Base-by-base conservation (phyloP, 495 filamentous ascomycete genomes). In the Penicillium parvum region DNA sequence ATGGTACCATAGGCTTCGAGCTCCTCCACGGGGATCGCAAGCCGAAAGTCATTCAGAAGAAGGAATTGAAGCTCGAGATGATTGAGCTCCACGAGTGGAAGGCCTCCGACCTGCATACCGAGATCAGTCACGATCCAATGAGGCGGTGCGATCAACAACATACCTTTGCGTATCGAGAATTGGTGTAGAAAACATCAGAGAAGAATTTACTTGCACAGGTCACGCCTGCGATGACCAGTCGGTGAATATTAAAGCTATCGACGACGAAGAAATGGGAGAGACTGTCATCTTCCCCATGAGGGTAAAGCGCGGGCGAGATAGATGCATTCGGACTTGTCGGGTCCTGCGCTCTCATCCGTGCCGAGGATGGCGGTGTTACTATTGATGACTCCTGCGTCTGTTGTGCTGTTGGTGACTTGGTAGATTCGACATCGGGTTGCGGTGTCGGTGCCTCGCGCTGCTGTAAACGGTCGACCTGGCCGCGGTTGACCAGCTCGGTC, bases 171-270 rank as follows among this genome's bases (percentile, higher is more conserved):
- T 99, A 99, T 78, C 92, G 76, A 32, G 94, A 97, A 67, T 99
- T 99, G 12, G 92, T 99, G 57, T 97, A 99, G 56, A 99, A 99
- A 30, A 97, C 89, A 71, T 99, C 92, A 3, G 90, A 96, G 64
- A 99, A 99, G 75, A 97, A 99, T 69, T 99, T 99, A 77, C 90
- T 96, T 8, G 94, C 91, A 64, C 94, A 97, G 11, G 92, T 97
- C 33, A 99, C 94, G 15, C 90, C 92, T 7, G 92, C 90, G 63
- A 99, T 99, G 32, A 97, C 90, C 40, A 99, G 71, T 19, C 92
- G 83, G 55, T 99, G 92, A 50, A 99, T 99, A 65, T 99, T 99
- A 66, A 92, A 99, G 61, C 91, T 96, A 69, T 99, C 92, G 2
- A 97, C 92, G 34, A 97, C 91, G 57, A 99, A 99, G 55, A 90